Percentiles rank a stretch among this genome's conserved stretches.
Evolutionary conservation across 768 basidiomycete genomes (phyloP).

Genomic region (Serendipita vermifera): DNA sequence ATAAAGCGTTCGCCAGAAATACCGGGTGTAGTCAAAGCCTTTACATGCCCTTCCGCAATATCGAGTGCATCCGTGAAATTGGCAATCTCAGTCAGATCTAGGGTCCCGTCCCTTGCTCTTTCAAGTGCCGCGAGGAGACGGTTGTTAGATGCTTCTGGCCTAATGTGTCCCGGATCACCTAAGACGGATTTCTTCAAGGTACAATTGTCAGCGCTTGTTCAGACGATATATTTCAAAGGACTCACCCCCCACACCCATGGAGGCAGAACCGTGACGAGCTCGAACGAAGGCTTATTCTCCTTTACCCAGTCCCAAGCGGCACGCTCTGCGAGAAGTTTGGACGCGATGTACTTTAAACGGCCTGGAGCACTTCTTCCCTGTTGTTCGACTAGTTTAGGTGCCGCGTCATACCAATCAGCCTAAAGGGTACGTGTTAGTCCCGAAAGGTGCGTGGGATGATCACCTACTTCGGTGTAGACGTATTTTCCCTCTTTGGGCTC

Average conservation of each 20-base stretch:
- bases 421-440: slow-evolving; percentile 12
- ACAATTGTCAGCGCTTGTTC: no score
- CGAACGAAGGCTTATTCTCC: slow-evolving; percentile 11
- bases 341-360: slow-evolving; percentile 17
- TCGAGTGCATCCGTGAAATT: slow-evolving; percentile 36
- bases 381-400: slow-evolving; percentile 16
- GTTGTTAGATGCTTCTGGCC: no score
- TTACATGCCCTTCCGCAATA: slow-evolving; percentile 39
- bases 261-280: neutral
- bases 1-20: slow-evolving; percentile 50
- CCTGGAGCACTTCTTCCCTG: slow-evolving; percentile 16
- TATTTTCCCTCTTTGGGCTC: slow-evolving; percentile 6
- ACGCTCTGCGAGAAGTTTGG: slow-evolving; percentile 14
- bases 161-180: no score
- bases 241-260: neutral
- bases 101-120: no score
- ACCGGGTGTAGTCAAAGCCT: slow-evolving; percentile 36
- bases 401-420: slow-evolving; percentile 20
- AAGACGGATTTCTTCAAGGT: no score
- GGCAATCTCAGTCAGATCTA: no score
- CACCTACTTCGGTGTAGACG: slow-evolving; percentile 13
- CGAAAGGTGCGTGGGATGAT: neutral
- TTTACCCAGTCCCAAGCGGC: slow-evolving; percentile 11
- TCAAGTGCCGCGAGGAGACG: no score
- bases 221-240: no score